Conservation (phyloP, 352 stramenopile genomes). For the Phytophthora fragariaefolia region DNA sequence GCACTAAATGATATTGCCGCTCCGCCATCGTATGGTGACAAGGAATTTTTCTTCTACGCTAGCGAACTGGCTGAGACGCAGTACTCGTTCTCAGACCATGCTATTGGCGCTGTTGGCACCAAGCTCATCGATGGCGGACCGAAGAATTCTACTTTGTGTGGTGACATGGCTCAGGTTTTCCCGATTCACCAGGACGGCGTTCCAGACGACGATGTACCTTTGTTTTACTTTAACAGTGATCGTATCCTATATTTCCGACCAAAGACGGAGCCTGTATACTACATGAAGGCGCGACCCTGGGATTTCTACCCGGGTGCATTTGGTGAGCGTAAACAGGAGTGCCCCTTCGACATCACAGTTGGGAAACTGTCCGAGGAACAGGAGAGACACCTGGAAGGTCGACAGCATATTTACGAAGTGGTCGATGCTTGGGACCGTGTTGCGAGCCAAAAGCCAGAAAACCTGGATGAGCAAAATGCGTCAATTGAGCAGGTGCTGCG, state of each 20-base stretch:
- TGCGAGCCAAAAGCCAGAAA: slow-evolving; percentile 27
- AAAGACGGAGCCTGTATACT: slow-evolving; percentile 35
- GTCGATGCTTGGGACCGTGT: slow-evolving; percentile 38
- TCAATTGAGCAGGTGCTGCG: slow-evolving; percentile 32
- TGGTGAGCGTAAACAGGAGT: slow-evolving; percentile 39
- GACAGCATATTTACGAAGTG: slow-evolving; percentile 46
- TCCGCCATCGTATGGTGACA: slow-evolving; percentile 53
- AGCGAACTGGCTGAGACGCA: slow-evolving; percentile 52
- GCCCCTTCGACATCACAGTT: slow-evolving; percentile 41
- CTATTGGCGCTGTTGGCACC: slow-evolving; percentile 43
- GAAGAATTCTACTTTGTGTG: slow-evolving; percentile 42
- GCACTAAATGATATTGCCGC: slow-evolving; percentile 22
- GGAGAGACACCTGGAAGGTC: slow-evolving; percentile 32
- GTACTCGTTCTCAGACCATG: slow-evolving; percentile 42
- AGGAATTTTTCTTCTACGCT: slow-evolving; percentile 56
- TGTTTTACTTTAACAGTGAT: slow-evolving; percentile 60
- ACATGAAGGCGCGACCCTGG: slow-evolving; percentile 37
- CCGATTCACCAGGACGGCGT: slow-evolving; percentile 26
- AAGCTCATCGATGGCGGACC: slow-evolving; percentile 22
- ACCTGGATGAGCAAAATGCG: slow-evolving; percentile 35
- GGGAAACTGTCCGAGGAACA: slow-evolving; percentile 42
- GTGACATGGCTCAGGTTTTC: slow-evolving; percentile 51
- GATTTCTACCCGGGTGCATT: slow-evolving; percentile 46
- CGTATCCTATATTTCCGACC: slow-evolving; percentile 37
- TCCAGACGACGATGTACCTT: slow-evolving; percentile 27